Conservation (phyloP, 169 alveolate species). For the Plasmodium falciparum region DNA sequence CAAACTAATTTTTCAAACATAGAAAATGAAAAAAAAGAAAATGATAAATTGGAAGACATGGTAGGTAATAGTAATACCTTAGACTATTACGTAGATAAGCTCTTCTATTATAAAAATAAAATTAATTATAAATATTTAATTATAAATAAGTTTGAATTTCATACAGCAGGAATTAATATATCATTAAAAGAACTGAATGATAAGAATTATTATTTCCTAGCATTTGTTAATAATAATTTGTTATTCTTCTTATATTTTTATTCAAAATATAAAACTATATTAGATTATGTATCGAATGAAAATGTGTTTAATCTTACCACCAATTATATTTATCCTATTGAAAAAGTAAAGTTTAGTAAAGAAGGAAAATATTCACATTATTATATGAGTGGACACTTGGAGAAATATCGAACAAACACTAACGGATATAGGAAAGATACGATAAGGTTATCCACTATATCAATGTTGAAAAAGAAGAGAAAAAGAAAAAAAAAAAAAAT, state of each 20-base stretch:
- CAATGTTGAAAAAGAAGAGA: conserved; percentile 41
- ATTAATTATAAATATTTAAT: conserved; percentile 51
- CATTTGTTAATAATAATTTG: conserved; percentile 52
- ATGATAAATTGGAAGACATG: conserved; percentile 9
- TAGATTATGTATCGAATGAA: conserved; percentile 41
- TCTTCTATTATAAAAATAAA: conserved; percentile 32
- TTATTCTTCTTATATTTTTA: conserved; percentile 64
- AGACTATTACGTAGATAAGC: conserved; percentile 12
- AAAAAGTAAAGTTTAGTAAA: conserved; percentile 7
- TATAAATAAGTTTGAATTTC: conserved; percentile 54
- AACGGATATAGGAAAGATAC: conserved; percentile 15
- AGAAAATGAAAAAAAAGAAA: conserved; percentile 1
- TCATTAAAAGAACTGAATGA: conserved; percentile 51
- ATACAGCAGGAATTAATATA: not conserved
- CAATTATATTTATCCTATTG: conserved; percentile 52
- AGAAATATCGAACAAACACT: conserved; percentile 1
- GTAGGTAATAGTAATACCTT: not conserved
- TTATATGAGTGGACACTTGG: conserved; percentile 13
- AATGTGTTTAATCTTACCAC: conserved; percentile 3
- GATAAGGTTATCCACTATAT: conserved; percentile 13
- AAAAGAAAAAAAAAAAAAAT: conserved; percentile 10
- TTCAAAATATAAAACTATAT: conserved; percentile 37
- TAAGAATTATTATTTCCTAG: conserved; percentile 50
- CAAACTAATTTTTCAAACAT: not conserved
- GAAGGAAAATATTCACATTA: not conserved